Conservation (phyloP, 805 yeast species). For the Saccharomycopsis fibuligera region DNA sequence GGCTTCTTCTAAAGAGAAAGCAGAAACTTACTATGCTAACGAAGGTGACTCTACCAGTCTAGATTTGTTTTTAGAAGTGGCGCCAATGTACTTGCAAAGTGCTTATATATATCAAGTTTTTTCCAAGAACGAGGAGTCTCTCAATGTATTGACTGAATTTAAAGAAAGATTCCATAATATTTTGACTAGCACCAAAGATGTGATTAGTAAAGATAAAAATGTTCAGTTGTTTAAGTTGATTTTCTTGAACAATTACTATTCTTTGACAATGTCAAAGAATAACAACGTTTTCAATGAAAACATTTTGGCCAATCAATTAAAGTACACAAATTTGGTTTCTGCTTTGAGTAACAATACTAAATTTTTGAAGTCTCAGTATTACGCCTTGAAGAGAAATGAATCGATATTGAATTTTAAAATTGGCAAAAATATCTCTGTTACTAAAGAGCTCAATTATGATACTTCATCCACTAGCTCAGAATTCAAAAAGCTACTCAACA, state of each 20-base stretch:
- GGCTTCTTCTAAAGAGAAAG: conserved; percentile 37
- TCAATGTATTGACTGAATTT: conserved; percentile 32
- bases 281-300: not conserved
- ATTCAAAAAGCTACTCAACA: conserved; percentile 3
- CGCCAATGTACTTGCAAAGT: conserved; percentile 55
- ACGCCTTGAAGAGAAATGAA: conserved; percentile 38
- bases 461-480: conserved; percentile 19
- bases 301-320: not conserved
- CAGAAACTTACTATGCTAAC: conserved; percentile 34
- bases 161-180: conserved; percentile 13
- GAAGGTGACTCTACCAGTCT: conserved; percentile 25
- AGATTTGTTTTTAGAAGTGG: conserved; percentile 45
- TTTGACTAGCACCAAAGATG: conserved; percentile 1
- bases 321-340: conserved; percentile 5
- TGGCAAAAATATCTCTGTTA: conserved; percentile 28
- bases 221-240: conserved; percentile 14
- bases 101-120: conserved; percentile 47
- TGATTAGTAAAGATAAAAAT: not conserved
- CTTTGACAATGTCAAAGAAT: conserved; percentile 2
- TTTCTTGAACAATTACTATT: conserved; percentile 17
- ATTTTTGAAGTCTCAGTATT: conserved; percentile 31
- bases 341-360: conserved; percentile 10
- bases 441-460: conserved; percentile 22
- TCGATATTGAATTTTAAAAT: conserved; percentile 35
- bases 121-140: conserved; percentile 34